Percentiles rank a stretch among this genome's conserved stretches.
phyloP scores from a whole-genome alignment of 2,329 filamentous ascomycete species.

The Cordyceps farinosa region DNA sequence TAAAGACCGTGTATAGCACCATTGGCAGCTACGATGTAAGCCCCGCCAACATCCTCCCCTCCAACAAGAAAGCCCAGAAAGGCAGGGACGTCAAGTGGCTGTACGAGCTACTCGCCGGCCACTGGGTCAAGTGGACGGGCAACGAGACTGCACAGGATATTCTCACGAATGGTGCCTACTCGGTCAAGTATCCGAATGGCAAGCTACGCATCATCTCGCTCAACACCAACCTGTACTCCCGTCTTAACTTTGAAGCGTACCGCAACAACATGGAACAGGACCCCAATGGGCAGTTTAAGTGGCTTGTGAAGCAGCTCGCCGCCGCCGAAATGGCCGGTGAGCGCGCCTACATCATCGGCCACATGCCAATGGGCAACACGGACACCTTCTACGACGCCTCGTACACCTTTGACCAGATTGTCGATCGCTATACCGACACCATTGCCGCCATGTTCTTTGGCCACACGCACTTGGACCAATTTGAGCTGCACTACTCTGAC shows the following conservation, averaged over 20 bases:
- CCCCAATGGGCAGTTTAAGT: conserved; percentile 49
- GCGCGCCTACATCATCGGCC: conserved; percentile 55
- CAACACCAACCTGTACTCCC: conserved; percentile 59
- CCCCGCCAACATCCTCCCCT: conserved; percentile 50
- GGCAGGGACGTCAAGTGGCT: conserved; percentile 44
- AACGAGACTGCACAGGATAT: conserved; percentile 29
- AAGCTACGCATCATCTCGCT: conserved; percentile 56
- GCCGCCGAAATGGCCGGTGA: conserved; percentile 49
- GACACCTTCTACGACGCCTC: conserved; percentile 52
- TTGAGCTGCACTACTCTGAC: conserved; percentile 52
- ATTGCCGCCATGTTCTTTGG: conserved; percentile 55
- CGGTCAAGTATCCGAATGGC: conserved; percentile 40
- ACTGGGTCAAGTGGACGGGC: conserved; percentile 49
- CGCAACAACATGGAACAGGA: conserved; percentile 47
- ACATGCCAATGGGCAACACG: conserved; percentile 50
- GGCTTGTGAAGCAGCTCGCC: conserved; percentile 52
- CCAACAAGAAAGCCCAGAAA: conserved; percentile 33
- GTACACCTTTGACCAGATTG: conserved; percentile 50
- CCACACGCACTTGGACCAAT: conserved; percentile 56
- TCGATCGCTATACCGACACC: conserved; percentile 50
- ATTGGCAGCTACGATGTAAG: conserved; percentile 56
- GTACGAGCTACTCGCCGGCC: conserved; percentile 44
- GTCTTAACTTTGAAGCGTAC: conserved; percentile 55
- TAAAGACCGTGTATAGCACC: conserved; percentile 48
- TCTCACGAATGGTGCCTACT: conserved; percentile 46